Base-by-base conservation (phyloP, 257 asterid species). In the Craterostigma plantagineum region DNA sequence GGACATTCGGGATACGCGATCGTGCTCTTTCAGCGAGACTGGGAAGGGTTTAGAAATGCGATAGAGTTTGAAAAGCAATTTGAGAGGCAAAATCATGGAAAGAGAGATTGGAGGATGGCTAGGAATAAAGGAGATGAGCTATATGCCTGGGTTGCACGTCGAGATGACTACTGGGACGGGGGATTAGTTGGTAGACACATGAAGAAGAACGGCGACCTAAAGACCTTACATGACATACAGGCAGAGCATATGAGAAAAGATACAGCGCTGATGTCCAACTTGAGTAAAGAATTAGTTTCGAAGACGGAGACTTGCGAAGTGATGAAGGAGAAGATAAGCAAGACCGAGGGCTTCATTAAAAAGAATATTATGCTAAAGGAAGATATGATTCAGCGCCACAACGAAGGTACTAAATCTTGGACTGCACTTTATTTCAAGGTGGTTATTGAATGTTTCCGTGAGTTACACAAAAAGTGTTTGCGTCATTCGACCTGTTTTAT, bases 61-160 rank as follows among this genome's bases (percentile, higher is more conserved):
- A 58, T 78, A 72, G 79, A 59, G 15, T 73, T 78, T 50, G 97
- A 81, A 62, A 86, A 71, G 62, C 62, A 73, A 12, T 81, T 77
- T 61, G 94, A 75, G 77, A 52, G 53, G 53, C 65, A 67, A 44
- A 67, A 33, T 18, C 81, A 44, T 48, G 97, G 95, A 18, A 86
- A 71, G 61, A 69, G 54, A 36, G 87, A 79, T 57, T 86, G 87
- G 85, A 8, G 51, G 35, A 39, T 42, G n/a, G 18, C 61, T 23
- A 61, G 52, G 39, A 16, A 52, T 7, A 75, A 43, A 56, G 77
- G 76, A 14, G 68, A 69, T 51, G 59, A 69, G 61, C 34, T 67
- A 39, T 78, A 76, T 50, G 97, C 71, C 16, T 86, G 97, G 97
- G 70, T 86, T 58, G 93, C 97, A 15, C 77, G 94, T 47, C 69